phyloP scores from a whole-genome alignment of 495 filamentous ascomycete genomes.

The Lasiosphaeriaceae sp. region DNA sequence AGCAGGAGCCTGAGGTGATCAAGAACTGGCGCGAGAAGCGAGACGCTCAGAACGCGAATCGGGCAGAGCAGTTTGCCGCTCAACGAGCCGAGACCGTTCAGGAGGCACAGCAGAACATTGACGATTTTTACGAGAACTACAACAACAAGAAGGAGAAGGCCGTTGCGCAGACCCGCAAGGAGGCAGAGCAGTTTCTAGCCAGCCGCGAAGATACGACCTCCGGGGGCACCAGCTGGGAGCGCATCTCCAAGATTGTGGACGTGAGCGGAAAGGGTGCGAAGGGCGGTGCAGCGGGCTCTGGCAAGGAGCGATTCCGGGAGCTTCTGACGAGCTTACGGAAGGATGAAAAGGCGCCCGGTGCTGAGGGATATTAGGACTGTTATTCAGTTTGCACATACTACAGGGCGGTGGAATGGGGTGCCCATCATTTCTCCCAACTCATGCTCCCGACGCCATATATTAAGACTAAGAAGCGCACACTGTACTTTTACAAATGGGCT shows the following conservation, averaged over 20 bases:
- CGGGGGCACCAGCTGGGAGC: conserved; percentile 96
- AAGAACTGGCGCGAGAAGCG: conserved; percentile 90
- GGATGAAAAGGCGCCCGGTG: conserved; percentile 90
- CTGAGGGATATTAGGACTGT: conserved; percentile 47
- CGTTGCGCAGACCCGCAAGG: conserved; percentile 75
- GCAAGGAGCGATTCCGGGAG: conserved; percentile 94
- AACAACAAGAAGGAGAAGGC: conserved; percentile 93
- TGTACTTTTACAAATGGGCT: conserved; percentile 11
- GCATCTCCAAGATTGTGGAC: conserved; percentile 94
- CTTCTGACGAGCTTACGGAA: conserved; percentile 82
- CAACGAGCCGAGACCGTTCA: conserved; percentile 79
- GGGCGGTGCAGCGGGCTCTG: conserved; percentile 79
- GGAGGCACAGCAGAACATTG: conserved; percentile 83
- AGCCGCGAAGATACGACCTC: conserved; percentile 86
- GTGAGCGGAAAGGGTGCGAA: conserved; percentile 87
- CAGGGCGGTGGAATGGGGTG: conserved; percentile 8
- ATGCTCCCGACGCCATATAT: background rate
- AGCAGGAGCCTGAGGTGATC: conserved; percentile 85
- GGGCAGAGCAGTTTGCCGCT: conserved; percentile 68
- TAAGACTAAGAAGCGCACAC: background rate
- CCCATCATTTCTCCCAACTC: conserved; percentile 1
- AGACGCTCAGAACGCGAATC: conserved; percentile 68
- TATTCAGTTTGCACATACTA: background rate
- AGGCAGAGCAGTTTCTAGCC: conserved; percentile 91
- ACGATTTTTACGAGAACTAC: conserved; percentile 99